Evolutionary conservation across 805 yeast species (phyloP).

Genomic region (Nakazawaea anatomiae): DNA sequence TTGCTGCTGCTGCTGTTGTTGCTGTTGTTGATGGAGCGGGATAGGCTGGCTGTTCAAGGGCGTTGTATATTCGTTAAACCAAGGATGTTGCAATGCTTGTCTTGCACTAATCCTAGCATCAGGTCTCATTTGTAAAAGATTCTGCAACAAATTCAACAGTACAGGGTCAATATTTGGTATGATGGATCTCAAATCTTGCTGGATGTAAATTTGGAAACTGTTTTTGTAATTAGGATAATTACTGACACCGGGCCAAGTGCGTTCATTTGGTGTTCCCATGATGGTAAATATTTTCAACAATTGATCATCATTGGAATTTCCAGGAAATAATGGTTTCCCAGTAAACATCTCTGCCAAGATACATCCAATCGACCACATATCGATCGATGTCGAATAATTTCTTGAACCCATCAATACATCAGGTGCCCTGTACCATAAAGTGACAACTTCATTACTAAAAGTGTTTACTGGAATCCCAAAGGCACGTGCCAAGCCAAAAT

Average conservation of each 20-base stretch:
- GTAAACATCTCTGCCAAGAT: conserved; percentile 97
- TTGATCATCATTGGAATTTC: conserved; percentile 94
- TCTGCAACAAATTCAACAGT: conserved; percentile 62
- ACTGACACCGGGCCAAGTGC: conserved; percentile 96
- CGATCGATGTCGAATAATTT: conserved; percentile 94
- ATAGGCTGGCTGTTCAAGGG: conserved; percentile 11
- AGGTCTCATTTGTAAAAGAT: conserved; percentile 55
- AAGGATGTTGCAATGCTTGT: conserved; percentile 61
- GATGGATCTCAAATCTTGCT: conserved; percentile 73
- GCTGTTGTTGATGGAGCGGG: conserved; percentile 16
- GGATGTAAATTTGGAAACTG: conserved; percentile 79
- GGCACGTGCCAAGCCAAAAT: conserved; percentile 95
- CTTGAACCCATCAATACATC: conserved; percentile 93
- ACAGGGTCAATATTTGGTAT: conserved; percentile 65
- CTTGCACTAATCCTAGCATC: conserved; percentile 55
- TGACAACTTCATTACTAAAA: conserved; percentile 94
- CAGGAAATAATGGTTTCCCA: conserved; percentile 96
- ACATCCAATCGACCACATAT: conserved; percentile 98
- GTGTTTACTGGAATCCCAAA: conserved; percentile 98
- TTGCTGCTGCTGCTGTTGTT: conserved; percentile 18
- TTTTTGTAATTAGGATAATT: conserved; percentile 81
- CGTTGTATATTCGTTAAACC: conserved; percentile 70
- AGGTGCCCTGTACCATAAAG: conserved; percentile 97
- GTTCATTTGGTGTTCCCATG: conserved; percentile 95
- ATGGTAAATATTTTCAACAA: conserved; percentile 84